These are phyloP conservation scores for Ceratobasidium sp. DNA, from an alignment of 1,284 basidiomycete genomes.

Conservation along the genomic window DNA sequence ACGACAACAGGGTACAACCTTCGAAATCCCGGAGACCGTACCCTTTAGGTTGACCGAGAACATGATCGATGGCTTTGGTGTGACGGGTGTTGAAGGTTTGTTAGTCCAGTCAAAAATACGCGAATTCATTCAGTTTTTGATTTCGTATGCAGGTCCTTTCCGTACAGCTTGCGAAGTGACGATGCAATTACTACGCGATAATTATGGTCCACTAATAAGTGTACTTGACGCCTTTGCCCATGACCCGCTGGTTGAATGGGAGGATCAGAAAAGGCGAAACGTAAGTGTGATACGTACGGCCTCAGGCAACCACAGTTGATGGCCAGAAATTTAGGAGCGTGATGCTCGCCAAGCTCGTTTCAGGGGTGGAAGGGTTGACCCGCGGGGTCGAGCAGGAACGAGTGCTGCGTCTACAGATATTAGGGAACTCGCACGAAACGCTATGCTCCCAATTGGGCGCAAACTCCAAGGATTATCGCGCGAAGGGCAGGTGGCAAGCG, in stretches of 20 bases:
- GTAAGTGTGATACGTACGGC: slow-evolving; percentile 50
- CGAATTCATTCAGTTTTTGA: background rate
- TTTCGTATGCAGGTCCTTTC: slow-evolving; percentile 77
- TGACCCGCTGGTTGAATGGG: slow-evolving; percentile 98
- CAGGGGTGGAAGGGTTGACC: slow-evolving; percentile 54
- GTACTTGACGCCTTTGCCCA: slow-evolving; percentile 98
- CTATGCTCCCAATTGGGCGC: slow-evolving; percentile 83
- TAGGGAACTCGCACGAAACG: slow-evolving; percentile 75
- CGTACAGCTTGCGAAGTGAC: slow-evolving; percentile 95
- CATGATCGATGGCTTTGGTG: slow-evolving; percentile 92
- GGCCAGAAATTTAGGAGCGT: slow-evolving; percentile 44
- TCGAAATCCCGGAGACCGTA: slow-evolving; percentile 93
- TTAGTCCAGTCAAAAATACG: slow-evolving; percentile 20
- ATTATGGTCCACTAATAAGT: slow-evolving; percentile 95
- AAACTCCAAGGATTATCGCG: slow-evolving; percentile 81
- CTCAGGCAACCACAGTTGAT: background rate
- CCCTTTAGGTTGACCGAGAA: slow-evolving; percentile 98
- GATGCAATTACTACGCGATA: slow-evolving; percentile 87
- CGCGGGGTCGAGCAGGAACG: slow-evolving; percentile 58
- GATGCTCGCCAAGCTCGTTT: slow-evolving; percentile 46
- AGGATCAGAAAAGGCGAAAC: slow-evolving; percentile 69
- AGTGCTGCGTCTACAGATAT: slow-evolving; percentile 58
- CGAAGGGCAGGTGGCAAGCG: slow-evolving; percentile 74
- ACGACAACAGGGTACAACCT: slow-evolving; percentile 77
- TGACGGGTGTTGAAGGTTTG: slow-evolving; percentile 92